Base-by-base conservation (phyloP, 306 rosid species). In the Trifolium fragiferum region DNA sequence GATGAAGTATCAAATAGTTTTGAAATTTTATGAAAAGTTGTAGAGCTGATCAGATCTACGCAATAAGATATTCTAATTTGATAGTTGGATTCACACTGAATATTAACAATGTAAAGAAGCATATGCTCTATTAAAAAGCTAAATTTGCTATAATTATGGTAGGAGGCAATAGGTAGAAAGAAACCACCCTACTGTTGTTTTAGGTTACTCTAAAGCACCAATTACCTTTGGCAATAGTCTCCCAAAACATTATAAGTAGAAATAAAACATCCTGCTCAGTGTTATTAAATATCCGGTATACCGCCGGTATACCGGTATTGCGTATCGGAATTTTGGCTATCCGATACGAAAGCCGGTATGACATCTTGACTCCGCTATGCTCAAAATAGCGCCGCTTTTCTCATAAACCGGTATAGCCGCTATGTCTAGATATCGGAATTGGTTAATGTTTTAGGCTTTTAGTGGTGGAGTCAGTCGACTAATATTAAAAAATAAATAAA, bases 121-220 rank as follows among this genome's bases (percentile, higher is more conserved):
- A 51, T 32, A 38, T 20, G 68, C 51, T 72, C 21, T 37, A 16
- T 51, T 14, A 66, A 77, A 81, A 79, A 21, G 65, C 37, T 21
- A 16, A 43, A 41, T 46, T 41, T 23, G 44, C 16, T 80, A 68
- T 38, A 49, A 23, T 20, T 27, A 61, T 25, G 50, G 30, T 25
- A 15, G 25, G 3, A 37, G 38, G 76, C 40, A 9, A 2, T 20
- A 11, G 70, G 46, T 13, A 66, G 32, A 59, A 66, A 82, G 10
- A 59, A 60, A 58, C 41, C n/a, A 65, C 21, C 76, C 66, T 7
- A 49, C 18, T 25, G 50, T 58, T 18, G 43, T 57, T 66, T 59
- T 72, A 25, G 16, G 35, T 76, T 21, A 57, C 66, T 38, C 73
- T 78, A 54, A 41, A 75, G 70, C 33, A 16, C 57, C 6, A 30